Conservation (phyloP, 257 asterid species). For the Perilla frutescens region DNA sequence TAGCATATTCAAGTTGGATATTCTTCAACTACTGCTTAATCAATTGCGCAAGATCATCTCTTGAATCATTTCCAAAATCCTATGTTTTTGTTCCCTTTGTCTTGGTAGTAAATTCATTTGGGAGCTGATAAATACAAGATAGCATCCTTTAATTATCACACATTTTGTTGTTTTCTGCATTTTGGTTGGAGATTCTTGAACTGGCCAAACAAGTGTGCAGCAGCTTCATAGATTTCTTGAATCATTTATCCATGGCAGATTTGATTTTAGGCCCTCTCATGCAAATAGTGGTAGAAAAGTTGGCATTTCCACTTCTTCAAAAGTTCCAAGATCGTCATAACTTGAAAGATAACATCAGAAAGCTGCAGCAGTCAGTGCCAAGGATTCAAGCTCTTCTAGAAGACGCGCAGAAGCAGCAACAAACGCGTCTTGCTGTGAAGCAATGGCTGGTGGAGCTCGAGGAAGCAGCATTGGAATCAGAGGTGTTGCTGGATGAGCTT, state of each 20-base stretch:
- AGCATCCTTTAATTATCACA: no score
- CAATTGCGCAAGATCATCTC: no score
- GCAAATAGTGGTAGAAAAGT: neutral
- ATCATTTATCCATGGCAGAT: neutral
- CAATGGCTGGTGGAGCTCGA: slow-evolving; percentile 13
- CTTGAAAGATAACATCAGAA: slow-evolving; percentile 10
- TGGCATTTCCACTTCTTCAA: slow-evolving; percentile 7
- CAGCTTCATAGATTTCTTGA: no score
- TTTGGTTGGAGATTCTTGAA: no score
- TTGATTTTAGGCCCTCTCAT: slow-evolving; percentile 5
- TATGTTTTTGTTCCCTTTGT: no score
- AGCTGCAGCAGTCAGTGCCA: slow-evolving; percentile 16
- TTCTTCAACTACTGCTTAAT: no score
- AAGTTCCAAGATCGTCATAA: slow-evolving; percentile 9
- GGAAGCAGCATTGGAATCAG: neutral
- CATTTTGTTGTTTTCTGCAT: neutral
- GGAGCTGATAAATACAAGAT: neutral
- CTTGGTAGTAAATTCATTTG: neutral
- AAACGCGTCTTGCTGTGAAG: neutral
- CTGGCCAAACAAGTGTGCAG: neutral
- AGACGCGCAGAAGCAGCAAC: slow-evolving; percentile 21
- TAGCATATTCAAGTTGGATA: no score
- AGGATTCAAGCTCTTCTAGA: slow-evolving; percentile 12
- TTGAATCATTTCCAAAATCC: no score
- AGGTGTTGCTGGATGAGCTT: slow-evolving; percentile 17